Percentiles rank a stretch among this genome's conserved stretches.
These are phyloP conservation scores for Rosellinia necatrix DNA, from an alignment of 2,329 filamentous ascomycete genomes.

Conservation along the genomic window DNA sequence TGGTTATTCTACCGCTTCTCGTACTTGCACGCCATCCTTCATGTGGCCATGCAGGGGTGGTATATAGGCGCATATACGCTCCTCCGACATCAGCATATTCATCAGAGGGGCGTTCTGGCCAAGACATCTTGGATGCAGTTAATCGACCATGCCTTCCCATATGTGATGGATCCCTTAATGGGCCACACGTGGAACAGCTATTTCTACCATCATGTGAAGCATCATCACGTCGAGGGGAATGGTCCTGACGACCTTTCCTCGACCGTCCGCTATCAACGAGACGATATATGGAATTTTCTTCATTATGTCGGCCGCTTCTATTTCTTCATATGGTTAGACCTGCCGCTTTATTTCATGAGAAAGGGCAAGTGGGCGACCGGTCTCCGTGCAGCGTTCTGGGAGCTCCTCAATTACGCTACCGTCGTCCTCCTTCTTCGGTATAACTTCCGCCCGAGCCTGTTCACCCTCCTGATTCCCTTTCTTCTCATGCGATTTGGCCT, in stretches of 20 bases:
- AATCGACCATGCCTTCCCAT: slow-evolving; percentile 72
- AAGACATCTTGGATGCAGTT: slow-evolving; percentile 49
- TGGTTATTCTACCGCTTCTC: slow-evolving; percentile 67
- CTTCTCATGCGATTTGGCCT: slow-evolving; percentile 68
- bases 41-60: slow-evolving; percentile 67
- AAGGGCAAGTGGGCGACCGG: slow-evolving; percentile 63
- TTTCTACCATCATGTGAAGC: slow-evolving; percentile 85
- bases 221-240: slow-evolving; percentile 82
- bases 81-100: slow-evolving; percentile 85
- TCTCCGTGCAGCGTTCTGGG: slow-evolving; percentile 62
- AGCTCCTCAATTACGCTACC: slow-evolving; percentile 60
- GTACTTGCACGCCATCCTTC: slow-evolving; percentile 68
- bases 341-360: slow-evolving; percentile 73
- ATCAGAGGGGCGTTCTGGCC: slow-evolving; percentile 70
- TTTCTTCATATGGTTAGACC: slow-evolving; percentile 74
- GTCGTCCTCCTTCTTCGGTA: slow-evolving; percentile 56
- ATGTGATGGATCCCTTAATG: slow-evolving; percentile 75
- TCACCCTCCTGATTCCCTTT: slow-evolving; percentile 70
- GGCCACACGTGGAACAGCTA: slow-evolving; percentile 87
- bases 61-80: slow-evolving; percentile 77
- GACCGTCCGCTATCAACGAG: slow-evolving; percentile 76
- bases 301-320: slow-evolving; percentile 75
- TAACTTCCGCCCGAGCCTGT: slow-evolving; percentile 62
- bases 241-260: slow-evolving; percentile 77
- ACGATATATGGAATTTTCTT: slow-evolving; percentile 68